Evolutionary conservation across 371 early-diverging fungal genomes (phyloP), one percentile per base, ranked within the genome.

Genomic region (Mucor plumbeus): DNA sequence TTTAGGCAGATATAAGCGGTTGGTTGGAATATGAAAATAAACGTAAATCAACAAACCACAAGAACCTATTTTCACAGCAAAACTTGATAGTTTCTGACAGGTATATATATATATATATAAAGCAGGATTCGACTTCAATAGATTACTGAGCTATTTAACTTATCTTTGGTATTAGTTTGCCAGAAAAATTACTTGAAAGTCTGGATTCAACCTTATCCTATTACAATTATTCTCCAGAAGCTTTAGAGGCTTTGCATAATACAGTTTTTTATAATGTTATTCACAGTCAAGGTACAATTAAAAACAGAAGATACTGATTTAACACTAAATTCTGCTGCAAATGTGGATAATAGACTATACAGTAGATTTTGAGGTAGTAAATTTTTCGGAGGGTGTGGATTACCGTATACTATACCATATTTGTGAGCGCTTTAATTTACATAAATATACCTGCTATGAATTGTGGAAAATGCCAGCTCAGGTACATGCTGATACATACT

Each of bases 1-100:
- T 40, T 7, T 33, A 75, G 76, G 38, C 65, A 15, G 76, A 71
- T 40, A 21, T 75, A 5, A 47, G 64, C 41, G 70, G 76, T 15
- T 70, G 62, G 36, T 41, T 75, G 14, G 72, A 75, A 19, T 67
- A 67, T 14, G 36, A 54, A 26, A 54, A 40, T 1, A 53, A 39
- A 1, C n/a, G 26, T 10, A 31, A 26, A 7, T 36, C 65, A 4
- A 56, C 38, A 38, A 7, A 9, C 11, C 4, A 38, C 26, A 26
- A 26, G 26, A 26, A 26, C 26, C 26, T 26, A 14, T 14, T 13
- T 63, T 13, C 21, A 63, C 21, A 53, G 7, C 35, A 33, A 44
- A n/a, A 26, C 11, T 19, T 26, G 1, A 17, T 1, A 21, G 7
- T n/a, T 34, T 31, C 36, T 44, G 40, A 59, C 59, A 59, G 59